Base-by-base conservation (phyloP, 371 early-diverging fungal species). In the Rhizopus stolonifer region DNA sequence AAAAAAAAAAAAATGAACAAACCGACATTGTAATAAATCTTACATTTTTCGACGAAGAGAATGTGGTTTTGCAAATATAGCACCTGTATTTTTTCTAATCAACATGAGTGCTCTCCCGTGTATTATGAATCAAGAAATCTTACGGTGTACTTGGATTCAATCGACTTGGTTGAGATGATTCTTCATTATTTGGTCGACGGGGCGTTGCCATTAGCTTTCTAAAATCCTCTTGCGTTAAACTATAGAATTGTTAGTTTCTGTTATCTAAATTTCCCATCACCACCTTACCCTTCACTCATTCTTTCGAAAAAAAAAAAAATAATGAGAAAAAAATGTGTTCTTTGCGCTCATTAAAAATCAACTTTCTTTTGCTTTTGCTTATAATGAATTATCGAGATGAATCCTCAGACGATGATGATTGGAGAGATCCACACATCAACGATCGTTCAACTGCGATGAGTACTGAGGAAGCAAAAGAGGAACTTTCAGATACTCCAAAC, bases 211-310 rank as follows among this genome's bases (percentile, higher is more conserved):
- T 59, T n/a, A 91, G 64, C 44, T 80, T 84, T 33, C 90, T 76
- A 61, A 91, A 91, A 58, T 91, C 92, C 55, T 90, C 89, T 66
- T 91, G 92, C 19, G 67, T 84, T 34, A 89, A 64, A 26, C 86
- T 84, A 60, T 26, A 15, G 10, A 36, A 19, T 9, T 5, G 36
- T 36, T 36, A 1, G 3, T 36, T 11, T 36, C n/a, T 5, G 36
- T 36, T 5, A 36, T 4, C 4, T 29, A 10, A 4, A 14, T 39
- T 39, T 39, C 4, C 5, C 15, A 39, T 39, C 6, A 42, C 43
- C 19, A 4, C 15, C 3, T 7, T 42, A 4, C 15, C 43, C 9
- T 42, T 42, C 43, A 42, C 43, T 42, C 43, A 22, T 15, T 42
- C 15, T 18, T 17, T 19, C 43, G 5, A 36, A n/a, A 15, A n/a